Evolutionary conservation across 2,329 filamentous ascomycete species (phyloP).

Genomic region (Endoconidiophora polonica): DNA sequence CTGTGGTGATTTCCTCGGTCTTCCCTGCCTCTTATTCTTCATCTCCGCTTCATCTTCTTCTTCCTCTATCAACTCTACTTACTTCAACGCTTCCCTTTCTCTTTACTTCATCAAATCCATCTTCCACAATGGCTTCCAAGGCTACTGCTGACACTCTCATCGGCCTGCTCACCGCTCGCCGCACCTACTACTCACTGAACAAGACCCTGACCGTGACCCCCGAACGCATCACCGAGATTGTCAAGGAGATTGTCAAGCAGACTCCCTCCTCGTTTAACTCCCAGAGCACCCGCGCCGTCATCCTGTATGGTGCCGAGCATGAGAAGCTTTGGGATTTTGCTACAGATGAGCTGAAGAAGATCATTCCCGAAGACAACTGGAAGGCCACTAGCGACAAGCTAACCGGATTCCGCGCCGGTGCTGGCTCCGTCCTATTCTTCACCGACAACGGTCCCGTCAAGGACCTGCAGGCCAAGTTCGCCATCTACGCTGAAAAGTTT

Average conservation of each 20-base stretch:
- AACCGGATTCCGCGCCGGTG: constrained; percentile 47
- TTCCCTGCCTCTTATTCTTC: constrained; percentile 6
- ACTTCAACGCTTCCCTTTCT: background rate
- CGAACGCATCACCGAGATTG: constrained; percentile 47
- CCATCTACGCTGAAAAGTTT: constrained; percentile 66
- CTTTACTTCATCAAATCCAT: constrained; percentile 12
- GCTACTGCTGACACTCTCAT: constrained; percentile 32
- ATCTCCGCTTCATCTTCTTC: background rate
- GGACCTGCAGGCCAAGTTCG: constrained; percentile 49
- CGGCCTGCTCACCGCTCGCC: constrained; percentile 49
- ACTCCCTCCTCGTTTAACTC: constrained; percentile 78
- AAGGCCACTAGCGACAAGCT: constrained; percentile 30
- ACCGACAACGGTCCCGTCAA: constrained; percentile 56
- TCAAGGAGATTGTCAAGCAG: constrained; percentile 46
- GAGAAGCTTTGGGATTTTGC: constrained; percentile 73
- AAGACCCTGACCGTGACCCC: constrained; percentile 41
- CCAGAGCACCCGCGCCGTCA: constrained; percentile 61
- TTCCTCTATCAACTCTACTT: constrained; percentile 2
- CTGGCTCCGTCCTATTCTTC: constrained; percentile 80
- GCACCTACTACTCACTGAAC: constrained; percentile 51
- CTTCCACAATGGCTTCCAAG: constrained; percentile 24
- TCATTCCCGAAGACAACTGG: constrained; percentile 51
- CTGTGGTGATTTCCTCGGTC: background rate
- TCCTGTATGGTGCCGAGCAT: constrained; percentile 70
- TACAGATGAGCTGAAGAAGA: constrained; percentile 43